A percentile compares a stretch with the other conserved stretches of the same genome.
phyloP scores from a whole-genome alignment of 179 eudicot species.

The Spergularia azorica region DNA sequence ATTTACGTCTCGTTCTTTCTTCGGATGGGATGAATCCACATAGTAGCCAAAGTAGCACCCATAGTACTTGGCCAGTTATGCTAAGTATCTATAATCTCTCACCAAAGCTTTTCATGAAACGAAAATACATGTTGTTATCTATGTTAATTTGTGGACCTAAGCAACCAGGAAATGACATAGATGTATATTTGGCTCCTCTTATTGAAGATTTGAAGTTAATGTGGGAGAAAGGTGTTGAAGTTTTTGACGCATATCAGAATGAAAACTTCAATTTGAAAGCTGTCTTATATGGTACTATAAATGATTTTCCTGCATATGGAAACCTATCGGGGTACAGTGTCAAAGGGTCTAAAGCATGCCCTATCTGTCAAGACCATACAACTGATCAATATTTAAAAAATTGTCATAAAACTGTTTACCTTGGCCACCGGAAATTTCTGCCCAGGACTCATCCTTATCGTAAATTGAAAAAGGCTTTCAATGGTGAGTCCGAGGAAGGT shows the following conservation, averaged over 20 bases:
- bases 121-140: conserved; percentile 11
- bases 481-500: background rate
- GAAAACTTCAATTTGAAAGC: conserved; percentile 10
- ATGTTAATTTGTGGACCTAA: background rate
- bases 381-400: background rate
- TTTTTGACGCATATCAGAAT: background rate
- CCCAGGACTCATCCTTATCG: background rate
- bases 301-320: conserved; percentile 24
- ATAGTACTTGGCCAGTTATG: background rate
- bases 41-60: background rate
- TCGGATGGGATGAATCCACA: conserved; percentile 4
- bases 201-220: conserved; percentile 10
- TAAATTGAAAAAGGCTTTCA: conserved; percentile 1
- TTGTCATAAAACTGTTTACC: background rate
- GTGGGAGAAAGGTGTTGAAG: conserved; percentile 9
- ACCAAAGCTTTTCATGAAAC: conserved; percentile 7
- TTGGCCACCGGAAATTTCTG: conserved; percentile 11
- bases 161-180: conserved; percentile 5
- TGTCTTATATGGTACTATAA: conserved; percentile 16
- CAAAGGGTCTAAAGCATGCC: conserved; percentile 7
- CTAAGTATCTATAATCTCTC: conserved; percentile 2
- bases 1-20: background rate
- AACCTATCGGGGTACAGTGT: conserved; percentile 17
- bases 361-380: background rate
- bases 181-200: conserved; percentile 6